These are phyloP conservation scores for Cotoneaster glaucophyllus DNA, from an alignment of 306 rosid genomes.

Conservation along the genomic window DNA sequence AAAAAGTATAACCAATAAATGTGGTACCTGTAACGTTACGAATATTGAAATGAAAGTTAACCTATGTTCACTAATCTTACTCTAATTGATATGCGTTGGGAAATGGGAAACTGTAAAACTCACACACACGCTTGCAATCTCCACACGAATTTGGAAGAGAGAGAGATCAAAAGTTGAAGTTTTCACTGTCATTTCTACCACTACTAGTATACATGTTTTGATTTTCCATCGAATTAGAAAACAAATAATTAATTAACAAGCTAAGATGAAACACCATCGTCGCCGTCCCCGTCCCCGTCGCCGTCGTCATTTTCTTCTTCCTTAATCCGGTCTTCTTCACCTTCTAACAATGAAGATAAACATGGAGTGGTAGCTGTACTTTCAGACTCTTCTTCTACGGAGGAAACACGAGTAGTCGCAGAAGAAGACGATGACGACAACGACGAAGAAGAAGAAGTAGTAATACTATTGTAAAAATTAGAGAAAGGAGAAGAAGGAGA, in stretches of 20 bases:
- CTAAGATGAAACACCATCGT: slow-evolving; percentile 22
- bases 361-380: slow-evolving; percentile 11
- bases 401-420: slow-evolving; percentile 28
- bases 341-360: slow-evolving; percentile 45
- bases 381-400: slow-evolving; percentile 28
- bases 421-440: slow-evolving; percentile 38
- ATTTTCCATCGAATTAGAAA: slow-evolving; percentile 2
- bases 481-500: slow-evolving; percentile 36
- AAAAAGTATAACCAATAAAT: not conserved
- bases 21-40: not conserved
- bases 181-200: slow-evolving; percentile 1
- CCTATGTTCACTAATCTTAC: not conserved
- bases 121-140: not conserved
- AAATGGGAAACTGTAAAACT: not conserved
- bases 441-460: slow-evolving; percentile 25
- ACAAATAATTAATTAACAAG: not conserved
- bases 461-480: slow-evolving; percentile 9
- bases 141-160: no score
- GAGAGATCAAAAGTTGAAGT: not conserved
- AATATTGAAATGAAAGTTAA: not conserved
- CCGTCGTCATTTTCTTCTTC: slow-evolving; percentile 4
- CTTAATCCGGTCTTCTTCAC: slow-evolving; percentile 26
- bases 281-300: no score
- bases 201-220: slow-evolving; percentile 13
- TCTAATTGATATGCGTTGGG: not conserved